phyloP scores from a whole-genome alignment of 768 basidiomycete genomes.

The Boletus barrowsii region DNA sequence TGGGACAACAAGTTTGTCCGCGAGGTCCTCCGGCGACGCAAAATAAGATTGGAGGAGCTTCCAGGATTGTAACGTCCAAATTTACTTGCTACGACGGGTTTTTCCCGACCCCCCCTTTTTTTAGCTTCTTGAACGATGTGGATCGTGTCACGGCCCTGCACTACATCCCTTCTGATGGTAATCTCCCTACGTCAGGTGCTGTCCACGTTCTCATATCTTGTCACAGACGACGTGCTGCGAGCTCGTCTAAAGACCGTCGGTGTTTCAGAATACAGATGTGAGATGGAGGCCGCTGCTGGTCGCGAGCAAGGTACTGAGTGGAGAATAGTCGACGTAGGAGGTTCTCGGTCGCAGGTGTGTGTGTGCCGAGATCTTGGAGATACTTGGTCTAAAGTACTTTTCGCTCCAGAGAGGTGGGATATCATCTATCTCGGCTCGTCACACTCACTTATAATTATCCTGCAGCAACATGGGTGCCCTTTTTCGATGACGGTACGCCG shows the following conservation, averaged over 20 bases:
- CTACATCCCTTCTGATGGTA: conserved; percentile 49
- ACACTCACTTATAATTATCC: conserved; percentile 9
- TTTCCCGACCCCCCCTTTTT: background rate
- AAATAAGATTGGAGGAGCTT: conserved; percentile 48
- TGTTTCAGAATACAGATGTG: conserved; percentile 78
- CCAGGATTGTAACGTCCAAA: conserved; percentile 43
- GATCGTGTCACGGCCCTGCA: conserved; percentile 43
- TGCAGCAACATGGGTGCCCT: conserved; percentile 51
- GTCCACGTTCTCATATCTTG: conserved; percentile 7
- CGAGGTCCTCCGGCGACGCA: conserved; percentile 41
- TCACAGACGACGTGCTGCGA: conserved; percentile 47
- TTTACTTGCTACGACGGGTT: background rate
- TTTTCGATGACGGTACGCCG: conserved; percentile 48
- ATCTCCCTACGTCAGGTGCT: background rate
- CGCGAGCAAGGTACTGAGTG: conserved; percentile 51
- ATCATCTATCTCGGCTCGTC: background rate
- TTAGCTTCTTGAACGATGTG: conserved; percentile 50
- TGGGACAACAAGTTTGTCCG: conserved; percentile 45
- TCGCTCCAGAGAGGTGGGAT: conserved; percentile 34
- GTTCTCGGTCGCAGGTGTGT: conserved; percentile 49
- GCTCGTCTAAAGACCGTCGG: conserved; percentile 64
- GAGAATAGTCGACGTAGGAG: conserved; percentile 55
- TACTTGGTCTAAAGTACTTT: conserved; percentile 3
- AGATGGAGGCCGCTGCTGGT: conserved; percentile 63
- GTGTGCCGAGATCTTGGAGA: conserved; percentile 12